Evolutionary conservation across 2,329 filamentous ascomycete species (phyloP).

Genomic region (Pseudogymnoascus sp.): DNA sequence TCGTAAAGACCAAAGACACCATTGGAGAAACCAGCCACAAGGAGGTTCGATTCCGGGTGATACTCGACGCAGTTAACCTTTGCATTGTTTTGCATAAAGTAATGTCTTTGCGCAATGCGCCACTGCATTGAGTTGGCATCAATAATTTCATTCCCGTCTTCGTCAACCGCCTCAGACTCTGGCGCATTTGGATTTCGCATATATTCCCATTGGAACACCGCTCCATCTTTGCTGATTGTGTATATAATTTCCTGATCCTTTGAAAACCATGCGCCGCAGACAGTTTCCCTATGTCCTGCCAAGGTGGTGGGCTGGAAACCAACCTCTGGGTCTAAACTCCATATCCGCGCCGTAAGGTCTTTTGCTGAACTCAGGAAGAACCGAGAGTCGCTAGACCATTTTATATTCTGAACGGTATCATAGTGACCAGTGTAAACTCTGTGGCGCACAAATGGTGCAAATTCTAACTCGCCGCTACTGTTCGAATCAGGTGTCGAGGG

Average conservation of each 20-base stretch:
- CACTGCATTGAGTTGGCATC: slow-evolving; percentile 68
- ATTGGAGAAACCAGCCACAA: slow-evolving; percentile 95
- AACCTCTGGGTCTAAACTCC: slow-evolving; percentile 82
- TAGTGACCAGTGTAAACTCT: slow-evolving; percentile 83
- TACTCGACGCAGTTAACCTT: slow-evolving; percentile 86
- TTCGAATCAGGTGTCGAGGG: slow-evolving; percentile 80
- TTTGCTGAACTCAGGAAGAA: slow-evolving; percentile 92
- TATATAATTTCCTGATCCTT: slow-evolving; percentile 92
- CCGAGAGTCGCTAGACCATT: slow-evolving; percentile 93
- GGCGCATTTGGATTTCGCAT: slow-evolving; percentile 51
- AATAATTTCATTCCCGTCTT: slow-evolving; percentile 53
- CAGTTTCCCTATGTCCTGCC: slow-evolving; percentile 81
- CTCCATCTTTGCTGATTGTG: slow-evolving; percentile 95
- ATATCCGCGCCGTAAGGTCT: slow-evolving; percentile 88
- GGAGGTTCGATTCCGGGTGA: slow-evolving; percentile 76
- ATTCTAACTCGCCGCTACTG: slow-evolving; percentile 76
- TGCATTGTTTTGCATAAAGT: slow-evolving; percentile 86
- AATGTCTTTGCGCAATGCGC: slow-evolving; percentile 86
- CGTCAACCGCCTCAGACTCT: slow-evolving; percentile 42
- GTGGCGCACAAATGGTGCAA: slow-evolving; percentile 88
- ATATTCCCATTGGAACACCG: slow-evolving; percentile 90
- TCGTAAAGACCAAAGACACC: slow-evolving; percentile 93
- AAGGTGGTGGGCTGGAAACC: slow-evolving; percentile 85
- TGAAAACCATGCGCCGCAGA: slow-evolving; percentile 95
- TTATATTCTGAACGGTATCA: slow-evolving; percentile 75